Base-by-base conservation (phyloP, 2,329 filamentous ascomycete genomes). In the Colletotrichum sp. region DNA sequence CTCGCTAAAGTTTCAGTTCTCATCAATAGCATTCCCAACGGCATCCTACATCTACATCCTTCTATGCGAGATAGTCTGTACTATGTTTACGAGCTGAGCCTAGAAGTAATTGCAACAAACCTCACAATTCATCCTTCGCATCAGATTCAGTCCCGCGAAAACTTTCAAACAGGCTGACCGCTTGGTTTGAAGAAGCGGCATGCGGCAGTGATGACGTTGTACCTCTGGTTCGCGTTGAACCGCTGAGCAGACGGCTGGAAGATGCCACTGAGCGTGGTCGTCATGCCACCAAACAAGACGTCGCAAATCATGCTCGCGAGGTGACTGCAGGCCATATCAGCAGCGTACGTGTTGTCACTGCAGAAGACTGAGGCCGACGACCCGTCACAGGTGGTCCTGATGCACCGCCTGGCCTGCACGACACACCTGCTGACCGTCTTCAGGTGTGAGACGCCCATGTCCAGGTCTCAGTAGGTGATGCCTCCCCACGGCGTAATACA, bases 381-480 rank as follows among this genome's bases (percentile, higher is more conserved):
- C n/a, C 21, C 34, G 24, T 65, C 34, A 32, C 63, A 65, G 7
- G 16, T 65, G 21, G 61, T 26, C 34, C 61, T 21, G 6, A 48
- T 65, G 34, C 61, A 65, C 61, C 5, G 61, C 61, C 61, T 24
- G 30, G 61, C 61, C 16, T 65, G 61, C 3, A 65, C 36, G n/a
- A 65, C 63, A 32, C 24, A 65, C 1, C 36, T 48, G 36, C 34
- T 14, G 36, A 59, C 55, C 7, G 14, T 30, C 16, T 21, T 59
- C 14, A 1, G 24, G 10, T 59, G 55, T 1, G 24, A 16, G 13
- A 59, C 55, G 16, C 55, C 55, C 55, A 12, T 59, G 14, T 59
- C 24, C 14, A 7, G 26, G 24, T 59, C 24, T 7, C 55, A 30
- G 55, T 59, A 59, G 14, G 55, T 16, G 7, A 59, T 28, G 24